These are phyloP conservation scores for Trichoderma breve DNA, from an alignment of 2,329 filamentous ascomycete species.

Conservation along the genomic window DNA sequence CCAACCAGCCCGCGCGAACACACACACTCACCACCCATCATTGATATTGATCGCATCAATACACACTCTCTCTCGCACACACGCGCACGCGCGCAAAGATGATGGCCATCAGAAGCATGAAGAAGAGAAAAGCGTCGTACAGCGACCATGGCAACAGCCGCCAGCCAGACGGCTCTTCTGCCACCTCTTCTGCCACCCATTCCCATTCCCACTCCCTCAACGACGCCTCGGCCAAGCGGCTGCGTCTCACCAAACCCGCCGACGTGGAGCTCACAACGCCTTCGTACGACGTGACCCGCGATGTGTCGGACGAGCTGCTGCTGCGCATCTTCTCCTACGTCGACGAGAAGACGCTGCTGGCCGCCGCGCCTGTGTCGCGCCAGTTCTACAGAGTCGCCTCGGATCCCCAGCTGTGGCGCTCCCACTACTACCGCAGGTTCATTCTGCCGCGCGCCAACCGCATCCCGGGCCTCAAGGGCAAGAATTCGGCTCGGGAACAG, in stretches of 20 bases:
- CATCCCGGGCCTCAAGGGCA: constrained; percentile 61
- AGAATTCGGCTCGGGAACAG: constrained; percentile 21
- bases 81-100: background rate
- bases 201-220: background rate
- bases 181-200: background rate
- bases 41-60: background rate
- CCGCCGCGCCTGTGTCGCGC: constrained; percentile 63
- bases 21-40: background rate
- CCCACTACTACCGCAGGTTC: constrained; percentile 82
- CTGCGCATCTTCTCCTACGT: constrained; percentile 79
- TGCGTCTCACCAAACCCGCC: constrained; percentile 17
- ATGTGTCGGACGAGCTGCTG: constrained; percentile 82
- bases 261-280: constrained; percentile 1
- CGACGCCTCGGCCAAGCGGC: constrained; percentile 26
- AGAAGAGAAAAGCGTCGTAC: constrained; percentile 12
- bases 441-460: constrained; percentile 76
- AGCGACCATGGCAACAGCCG: background rate
- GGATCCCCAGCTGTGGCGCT: constrained; percentile 90
- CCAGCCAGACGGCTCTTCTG: background rate
- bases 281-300: constrained; percentile 61
- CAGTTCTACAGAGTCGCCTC: constrained; percentile 70
- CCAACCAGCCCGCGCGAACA: background rate
- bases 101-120: background rate
- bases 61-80: background rate
- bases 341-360: constrained; percentile 65